Evolutionary conservation across 164 flowering plant genomes (phyloP).

Genomic region (Taxillus chinensis): DNA sequence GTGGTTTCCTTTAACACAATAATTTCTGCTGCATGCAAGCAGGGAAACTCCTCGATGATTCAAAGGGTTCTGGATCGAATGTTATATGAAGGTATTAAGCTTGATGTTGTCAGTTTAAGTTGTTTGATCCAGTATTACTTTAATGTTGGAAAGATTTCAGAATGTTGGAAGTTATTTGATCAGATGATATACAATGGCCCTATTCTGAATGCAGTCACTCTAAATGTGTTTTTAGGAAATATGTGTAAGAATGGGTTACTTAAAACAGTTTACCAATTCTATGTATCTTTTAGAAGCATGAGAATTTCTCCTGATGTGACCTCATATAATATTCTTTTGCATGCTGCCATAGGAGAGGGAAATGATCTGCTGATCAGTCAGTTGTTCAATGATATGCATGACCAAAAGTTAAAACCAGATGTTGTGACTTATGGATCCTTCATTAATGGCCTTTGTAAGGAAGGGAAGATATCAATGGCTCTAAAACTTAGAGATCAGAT

Average conservation of each 20-base stretch:
- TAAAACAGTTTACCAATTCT: constrained; percentile 19
- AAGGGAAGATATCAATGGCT: constrained; percentile 25
- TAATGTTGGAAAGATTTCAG: constrained; percentile 21
- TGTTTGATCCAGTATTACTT: constrained; percentile 33
- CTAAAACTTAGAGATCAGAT: constrained; percentile 19
- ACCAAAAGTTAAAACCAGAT: constrained; percentile 22
- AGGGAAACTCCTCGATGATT: constrained; percentile 22
- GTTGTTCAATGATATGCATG: constrained; percentile 28
- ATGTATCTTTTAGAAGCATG: constrained; percentile 14
- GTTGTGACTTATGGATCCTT: constrained; percentile 27
- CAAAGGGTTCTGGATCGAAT: constrained; percentile 22
- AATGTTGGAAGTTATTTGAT: constrained; percentile 24
- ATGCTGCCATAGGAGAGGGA: constrained; percentile 20
- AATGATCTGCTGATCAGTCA: constrained; percentile 16
- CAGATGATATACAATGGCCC: constrained; percentile 25
- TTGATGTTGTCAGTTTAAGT: constrained; percentile 27
- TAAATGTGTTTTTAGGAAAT: constrained; percentile 26
- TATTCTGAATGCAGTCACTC: constrained; percentile 25
- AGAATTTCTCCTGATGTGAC: constrained; percentile 22
- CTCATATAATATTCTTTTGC: constrained; percentile 40
- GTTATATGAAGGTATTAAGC: constrained; percentile 30
- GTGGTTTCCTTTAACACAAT: constrained; percentile 40
- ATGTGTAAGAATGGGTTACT: constrained; percentile 34
- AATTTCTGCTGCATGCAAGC: constrained; percentile 42
- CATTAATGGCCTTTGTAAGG: constrained; percentile 25